phyloP scores from a whole-genome alignment of 2,329 filamentous ascomycete genomes.

The Colletotrichum endophyticum region DNA sequence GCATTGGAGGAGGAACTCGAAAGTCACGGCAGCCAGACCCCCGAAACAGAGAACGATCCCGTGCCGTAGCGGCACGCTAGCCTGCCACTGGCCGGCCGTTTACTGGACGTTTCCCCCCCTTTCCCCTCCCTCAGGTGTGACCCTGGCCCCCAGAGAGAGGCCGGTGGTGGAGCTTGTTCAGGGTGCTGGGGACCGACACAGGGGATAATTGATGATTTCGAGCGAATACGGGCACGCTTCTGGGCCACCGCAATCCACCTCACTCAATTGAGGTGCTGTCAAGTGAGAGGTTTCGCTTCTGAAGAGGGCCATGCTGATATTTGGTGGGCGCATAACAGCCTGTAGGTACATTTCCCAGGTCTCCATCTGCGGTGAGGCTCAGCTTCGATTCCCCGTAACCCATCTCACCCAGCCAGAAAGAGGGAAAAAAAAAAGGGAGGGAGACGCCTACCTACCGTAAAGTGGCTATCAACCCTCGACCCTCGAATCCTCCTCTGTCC shows the following conservation, averaged over 20 bases:
- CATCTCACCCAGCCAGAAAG: background rate
- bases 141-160: background rate
- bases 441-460: background rate
- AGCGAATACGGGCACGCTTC: slow-evolving; percentile 8
- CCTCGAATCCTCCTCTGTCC: background rate
- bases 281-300: background rate
- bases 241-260: background rate
- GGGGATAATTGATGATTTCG: slow-evolving; percentile 1
- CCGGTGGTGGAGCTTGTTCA: slow-evolving; percentile 3
- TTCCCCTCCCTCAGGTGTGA: background rate
- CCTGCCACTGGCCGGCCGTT: background rate
- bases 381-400: slow-evolving; percentile 18
- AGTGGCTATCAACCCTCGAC: background rate
- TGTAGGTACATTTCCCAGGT: slow-evolving; percentile 2
- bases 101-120: background rate
- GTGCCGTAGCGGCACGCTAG: slow-evolving; percentile 12
- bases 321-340: background rate
- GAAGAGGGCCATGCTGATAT: background rate
- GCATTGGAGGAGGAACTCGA: background rate
- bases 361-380: slow-evolving; percentile 19
- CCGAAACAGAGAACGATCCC: slow-evolving; percentile 14
- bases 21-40: background rate
- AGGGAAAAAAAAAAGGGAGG: slow-evolving; percentile 8
- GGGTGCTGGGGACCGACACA: background rate
- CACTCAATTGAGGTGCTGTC: background rate